Evolutionary conservation across 768 basidiomycete genomes (phyloP), one percentile per base, ranked within the genome.

Genomic region (Hericium coralloides): DNA sequence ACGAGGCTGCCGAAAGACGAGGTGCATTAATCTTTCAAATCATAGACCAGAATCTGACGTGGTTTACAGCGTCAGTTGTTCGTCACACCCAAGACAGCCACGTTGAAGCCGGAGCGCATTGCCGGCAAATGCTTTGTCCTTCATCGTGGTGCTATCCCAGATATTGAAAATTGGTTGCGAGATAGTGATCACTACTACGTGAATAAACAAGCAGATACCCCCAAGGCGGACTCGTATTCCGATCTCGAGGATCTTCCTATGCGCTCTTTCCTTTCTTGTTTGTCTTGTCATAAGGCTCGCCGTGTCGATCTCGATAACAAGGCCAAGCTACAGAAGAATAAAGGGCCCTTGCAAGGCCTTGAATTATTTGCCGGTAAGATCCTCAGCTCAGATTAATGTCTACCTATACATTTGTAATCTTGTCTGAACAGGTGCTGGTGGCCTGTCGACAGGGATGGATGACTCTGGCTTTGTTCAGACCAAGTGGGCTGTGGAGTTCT

Each of bases 401-500:
- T 3, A 38, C n/a, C 12, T 6, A 45, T n/a, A n/a, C n/a, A n/a
- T 4, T 10, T 25, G 18, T 53, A 39, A 55, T 55, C 38, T 31
- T 48, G 12, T 18, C n/a, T 4, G n/a, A 31, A 15, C 57, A 89
- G 87, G 87, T 66, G 88, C 86, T 38, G 88, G 88, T 52, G 88
- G 88, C 2, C 74, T 91, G 6, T 84, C 85, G 3, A 78, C 81
- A 38, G 88, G 89, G 1, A 70, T 90, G 57, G 75, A 81, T 50
- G 64, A 82, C 60, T 82, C 84, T 6, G 76, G 77, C 0, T 81
- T 79, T 66, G 79, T 89, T 7, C 72, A 84, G 17, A 85, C 84
- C 1, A 75, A 72, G 61, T 87, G 84, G 75, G 88, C 87, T 0
- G 75, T 89, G 0, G 88, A 90, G 65, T 80, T 77, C 60, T 79